Evolutionary conservation across 768 basidiomycete species (phyloP), one percentile per base, ranked within the genome.

Genomic region (Tricholoma bakamatsutake): DNA sequence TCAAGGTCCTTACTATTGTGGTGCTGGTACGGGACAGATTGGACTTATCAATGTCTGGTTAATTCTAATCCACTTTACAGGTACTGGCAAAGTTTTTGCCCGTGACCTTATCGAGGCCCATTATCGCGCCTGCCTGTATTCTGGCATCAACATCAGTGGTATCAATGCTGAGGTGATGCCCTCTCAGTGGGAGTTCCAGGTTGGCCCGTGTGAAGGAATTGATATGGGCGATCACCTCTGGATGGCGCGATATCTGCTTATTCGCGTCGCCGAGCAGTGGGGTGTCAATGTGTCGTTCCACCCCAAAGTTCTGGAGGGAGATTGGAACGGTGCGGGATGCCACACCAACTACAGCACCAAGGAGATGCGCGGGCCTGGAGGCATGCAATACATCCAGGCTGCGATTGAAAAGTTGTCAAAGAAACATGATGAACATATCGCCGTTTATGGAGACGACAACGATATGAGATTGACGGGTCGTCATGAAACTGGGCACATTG

Each of bases 121-220:
- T 78, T 98, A 98, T 78, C 92, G 94, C 61, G 91, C 92, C 56
- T 97, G 95, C 71, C 83, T 96, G 53, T 95, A 96, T 69, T 75
- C 94, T 54, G 95, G 94, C 62, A 82, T 99, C 76, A 94, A 93
- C 79, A 98, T 98, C 76, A 93, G 91, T 62, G 97, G 97, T 69
- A 98, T 99, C 78, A 99, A 98, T 71, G 96, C 96, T 58, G 97
- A 98, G 76, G 96, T 98, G 59, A 98, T 98, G 96, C 96, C 97
- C 13, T 87, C 95, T 54, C 97, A 99, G 73, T 99, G 97, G 97
- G 97, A 99, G 77, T 99, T 96, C 89, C 97, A 99, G 74, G 93
- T 99, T 63, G 96, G 97, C 52, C 97, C 97, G 30, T 98, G 96
- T 66, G 89, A 91, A 70, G 97, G 97, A 53, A 98, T 98, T 71